Evolutionary conservation across 2,329 filamentous ascomycete species (phyloP), one percentile per base, ranked within the genome.

Genomic region (Chaetomium sp.): DNA sequence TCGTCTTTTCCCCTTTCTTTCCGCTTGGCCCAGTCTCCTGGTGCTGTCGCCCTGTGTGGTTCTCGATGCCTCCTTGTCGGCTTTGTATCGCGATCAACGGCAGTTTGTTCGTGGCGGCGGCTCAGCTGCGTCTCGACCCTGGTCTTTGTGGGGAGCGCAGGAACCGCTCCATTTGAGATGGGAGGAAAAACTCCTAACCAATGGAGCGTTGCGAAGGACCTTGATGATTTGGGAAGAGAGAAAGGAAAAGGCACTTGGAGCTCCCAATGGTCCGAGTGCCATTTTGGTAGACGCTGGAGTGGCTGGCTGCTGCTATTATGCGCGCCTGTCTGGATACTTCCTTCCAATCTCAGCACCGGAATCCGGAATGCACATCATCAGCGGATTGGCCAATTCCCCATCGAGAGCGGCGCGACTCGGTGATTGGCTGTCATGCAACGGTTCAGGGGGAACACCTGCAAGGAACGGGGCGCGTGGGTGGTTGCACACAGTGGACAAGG

Each of bases 321-420:
- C 19, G 53, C 53, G 47, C 27, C 53, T 35, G 35, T 10, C 6
- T 27, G 19, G 19, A 2, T 27, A 2, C 19, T 27, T 3, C 12
- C 47, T 54, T 49, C 46, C 53, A 54, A 50, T 54, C 40, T 35
- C n/a, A 49, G 36, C 40, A 41, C 6, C 45, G n/a, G 35, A n/a
- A 46, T 14, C 46, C 40, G 41, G 40, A 10, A 40, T 50, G 53
- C 47, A 50, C 37, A 54, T 40, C 53, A 54, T 46, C 32, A 27
- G 19, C 19, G 19, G 40, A 43, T 42, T 36, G 49, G 49, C 41
- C 34, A n/a, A 35, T 52, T 27, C 41, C 9, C 33, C 33, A 10
- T n/a, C 34, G 6, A 50, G 48, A 32, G 43, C 27, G 14, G n/a
- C 19, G 9, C 27, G 3, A 3, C 7, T 19, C 7, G n/a, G 46